Percentiles rank a stretch among this genome's conserved stretches.
Conservation (phyloP, 805 yeast genomes). For the Diddensiella caesifluorescens region DNA sequence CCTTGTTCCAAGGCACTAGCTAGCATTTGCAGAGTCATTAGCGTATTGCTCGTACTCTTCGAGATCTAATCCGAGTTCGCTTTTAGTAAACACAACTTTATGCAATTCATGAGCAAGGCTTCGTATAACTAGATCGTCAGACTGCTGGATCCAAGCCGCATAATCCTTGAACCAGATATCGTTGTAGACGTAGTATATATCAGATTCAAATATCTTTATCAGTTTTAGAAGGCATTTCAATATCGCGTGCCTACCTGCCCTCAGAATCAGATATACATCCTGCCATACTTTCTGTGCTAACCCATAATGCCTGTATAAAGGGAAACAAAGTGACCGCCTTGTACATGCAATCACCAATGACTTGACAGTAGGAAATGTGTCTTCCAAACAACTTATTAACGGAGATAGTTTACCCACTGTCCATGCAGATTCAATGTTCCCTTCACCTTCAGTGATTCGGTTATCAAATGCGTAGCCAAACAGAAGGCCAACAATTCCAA, state of each 20-base stretch:
- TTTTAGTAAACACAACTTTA: constrained; percentile 25
- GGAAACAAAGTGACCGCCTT: constrained; percentile 72
- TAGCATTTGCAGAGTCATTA: neutral
- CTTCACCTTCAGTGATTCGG: constrained; percentile 65
- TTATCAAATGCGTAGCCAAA: constrained; percentile 73
- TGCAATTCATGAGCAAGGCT: constrained; percentile 61
- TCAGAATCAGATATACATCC: constrained; percentile 59
- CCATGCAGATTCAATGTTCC: constrained; percentile 89
- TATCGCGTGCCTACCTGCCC: constrained; percentile 65
- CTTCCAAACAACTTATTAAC: constrained; percentile 67
- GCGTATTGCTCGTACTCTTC: neutral
- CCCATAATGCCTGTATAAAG: constrained; percentile 68
- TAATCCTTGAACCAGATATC: constrained; percentile 72
- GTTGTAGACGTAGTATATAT: constrained; percentile 83
- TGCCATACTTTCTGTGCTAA: constrained; percentile 62
- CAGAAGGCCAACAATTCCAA: constrained; percentile 58
- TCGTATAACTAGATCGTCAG: constrained; percentile 54
- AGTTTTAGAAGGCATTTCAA: constrained; percentile 54
- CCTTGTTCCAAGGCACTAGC: too few relatives aligned
- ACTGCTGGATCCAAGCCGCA: constrained; percentile 61
- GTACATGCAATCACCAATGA: constrained; percentile 56
- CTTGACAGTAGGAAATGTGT: constrained; percentile 38
- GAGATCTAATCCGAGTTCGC: constrained; percentile 19
- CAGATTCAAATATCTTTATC: constrained; percentile 59
- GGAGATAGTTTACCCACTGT: constrained; percentile 83